Conservation (phyloP, 176 grass and related monocot genomes). For the Elymus sibiricus region DNA sequence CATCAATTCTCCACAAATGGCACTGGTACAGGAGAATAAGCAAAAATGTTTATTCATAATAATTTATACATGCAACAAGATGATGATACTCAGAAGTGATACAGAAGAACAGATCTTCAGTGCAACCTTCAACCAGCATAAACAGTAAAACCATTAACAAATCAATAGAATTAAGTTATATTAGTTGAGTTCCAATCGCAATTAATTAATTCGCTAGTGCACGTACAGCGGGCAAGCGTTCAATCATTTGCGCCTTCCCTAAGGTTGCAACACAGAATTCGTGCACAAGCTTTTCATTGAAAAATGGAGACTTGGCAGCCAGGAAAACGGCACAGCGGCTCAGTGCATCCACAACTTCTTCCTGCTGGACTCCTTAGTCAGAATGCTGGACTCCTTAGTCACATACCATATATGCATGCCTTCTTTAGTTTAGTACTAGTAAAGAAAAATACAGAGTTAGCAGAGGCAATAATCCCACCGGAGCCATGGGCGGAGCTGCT, state of each 20-base stretch:
- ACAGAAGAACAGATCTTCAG: constrained; percentile 47
- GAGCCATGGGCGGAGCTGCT: constrained; percentile 70
- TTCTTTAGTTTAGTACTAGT: background rate
- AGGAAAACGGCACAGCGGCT: constrained; percentile 60
- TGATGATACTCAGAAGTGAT: background rate
- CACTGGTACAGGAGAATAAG: background rate
- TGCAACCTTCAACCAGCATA: constrained; percentile 47
- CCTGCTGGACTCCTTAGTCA: constrained; percentile 41
- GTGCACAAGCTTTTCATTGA: constrained; percentile 28
- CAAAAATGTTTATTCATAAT: background rate
- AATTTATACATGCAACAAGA: background rate
- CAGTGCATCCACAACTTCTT: constrained; percentile 49
- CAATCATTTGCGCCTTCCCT: constrained; percentile 25
- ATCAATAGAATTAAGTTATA: background rate
- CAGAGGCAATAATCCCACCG: constrained; percentile 19
- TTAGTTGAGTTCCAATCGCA: background rate
- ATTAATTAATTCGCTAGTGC: constrained; percentile 1
- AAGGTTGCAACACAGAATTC: constrained; percentile 41
- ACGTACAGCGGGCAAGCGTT: constrained; percentile 53
- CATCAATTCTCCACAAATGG: background rate
- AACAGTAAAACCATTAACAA: constrained; percentile 8
- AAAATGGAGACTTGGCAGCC: constrained; percentile 24
- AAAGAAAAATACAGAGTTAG: background rate
- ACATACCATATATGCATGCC: background rate
- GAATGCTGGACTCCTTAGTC: constrained; percentile 8